phyloP scores from a whole-genome alignment of 73 alveolate genomes.

The Stentor roeselii region DNA sequence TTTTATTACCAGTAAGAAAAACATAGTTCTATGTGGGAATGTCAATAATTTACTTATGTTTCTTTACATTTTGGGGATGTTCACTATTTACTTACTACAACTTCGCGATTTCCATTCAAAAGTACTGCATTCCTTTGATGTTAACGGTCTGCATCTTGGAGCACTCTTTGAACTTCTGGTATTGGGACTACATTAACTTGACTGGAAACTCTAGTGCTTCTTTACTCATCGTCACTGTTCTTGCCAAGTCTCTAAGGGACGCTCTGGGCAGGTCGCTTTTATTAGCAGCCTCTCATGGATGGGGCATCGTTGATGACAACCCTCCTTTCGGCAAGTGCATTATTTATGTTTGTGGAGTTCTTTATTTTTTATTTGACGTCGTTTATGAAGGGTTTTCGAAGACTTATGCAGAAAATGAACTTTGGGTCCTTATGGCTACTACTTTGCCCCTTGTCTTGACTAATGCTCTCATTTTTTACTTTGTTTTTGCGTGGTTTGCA shows the following conservation, averaged over 20 bases:
- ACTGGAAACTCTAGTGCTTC: background rate
- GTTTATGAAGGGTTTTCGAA: background rate
- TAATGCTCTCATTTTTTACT: background rate
- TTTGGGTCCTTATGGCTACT: background rate
- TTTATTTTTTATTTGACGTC: slow-evolving; percentile 5
- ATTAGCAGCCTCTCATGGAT: slow-evolving; percentile 8
- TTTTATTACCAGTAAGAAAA: background rate
- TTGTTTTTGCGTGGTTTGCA: slow-evolving; percentile 4
- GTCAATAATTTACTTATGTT: background rate
- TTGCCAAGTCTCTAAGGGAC: background rate
- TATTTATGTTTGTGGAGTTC: background rate
- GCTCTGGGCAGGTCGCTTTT: background rate
- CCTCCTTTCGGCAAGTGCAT: background rate
- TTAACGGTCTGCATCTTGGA: slow-evolving; percentile 4
- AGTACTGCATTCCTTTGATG: background rate
- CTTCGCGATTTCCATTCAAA: background rate
- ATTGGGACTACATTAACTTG: background rate
- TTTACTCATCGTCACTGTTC: background rate
- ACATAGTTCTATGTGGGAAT: background rate
- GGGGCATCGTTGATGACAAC: slow-evolving; percentile 5
- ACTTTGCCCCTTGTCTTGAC: background rate
- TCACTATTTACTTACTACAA: background rate
- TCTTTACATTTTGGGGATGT: background rate
- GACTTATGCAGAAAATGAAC: background rate
- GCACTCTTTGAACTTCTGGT: background rate